Evolutionary conservation across 768 basidiomycete genomes (phyloP).

Genomic region (Lactarius hatsudake): DNA sequence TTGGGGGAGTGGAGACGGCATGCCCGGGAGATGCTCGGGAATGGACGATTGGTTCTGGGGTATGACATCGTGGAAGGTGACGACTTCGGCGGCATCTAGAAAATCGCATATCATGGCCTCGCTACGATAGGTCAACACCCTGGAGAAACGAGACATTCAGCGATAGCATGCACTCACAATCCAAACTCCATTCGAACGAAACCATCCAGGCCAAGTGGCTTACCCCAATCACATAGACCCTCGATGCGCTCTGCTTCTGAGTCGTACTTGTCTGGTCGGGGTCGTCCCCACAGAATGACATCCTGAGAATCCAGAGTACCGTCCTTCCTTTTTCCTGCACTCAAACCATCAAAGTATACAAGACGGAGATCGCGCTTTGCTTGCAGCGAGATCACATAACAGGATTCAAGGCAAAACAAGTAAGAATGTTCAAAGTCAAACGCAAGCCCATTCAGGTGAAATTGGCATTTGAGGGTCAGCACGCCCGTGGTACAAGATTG

Average conservation of each 20-base stretch:
- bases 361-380: slow-evolving; percentile 24
- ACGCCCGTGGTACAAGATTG: slow-evolving; percentile 27
- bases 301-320: slow-evolving; percentile 40
- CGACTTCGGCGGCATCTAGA: slow-evolving; percentile 15
- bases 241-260: slow-evolving; percentile 33
- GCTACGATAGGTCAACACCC: neutral
- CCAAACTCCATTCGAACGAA: slow-evolving; percentile 32
- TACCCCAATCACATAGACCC: slow-evolving; percentile 37
- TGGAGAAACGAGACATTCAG: neutral
- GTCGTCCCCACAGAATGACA: slow-evolving; percentile 35
- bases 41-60: neutral
- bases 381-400: slow-evolving; percentile 16
- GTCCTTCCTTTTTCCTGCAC: slow-evolving; percentile 27
- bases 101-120: slow-evolving; percentile 12
- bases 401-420: slow-evolving; percentile 10
- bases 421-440: slow-evolving; percentile 26
- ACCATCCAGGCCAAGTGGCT: slow-evolving; percentile 34
- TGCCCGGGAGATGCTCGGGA: neutral
- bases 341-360: slow-evolving; percentile 25
- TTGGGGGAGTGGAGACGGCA: too few species aligned
- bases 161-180: slow-evolving; percentile 17
- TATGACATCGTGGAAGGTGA: slow-evolving; percentile 17
- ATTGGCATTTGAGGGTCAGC: neutral
- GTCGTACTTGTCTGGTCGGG: slow-evolving; percentile 24
- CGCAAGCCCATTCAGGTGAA: slow-evolving; percentile 22